Conservation (phyloP, 1,284 basidiomycete genomes). For the Ceratobasidium sp. region DNA sequence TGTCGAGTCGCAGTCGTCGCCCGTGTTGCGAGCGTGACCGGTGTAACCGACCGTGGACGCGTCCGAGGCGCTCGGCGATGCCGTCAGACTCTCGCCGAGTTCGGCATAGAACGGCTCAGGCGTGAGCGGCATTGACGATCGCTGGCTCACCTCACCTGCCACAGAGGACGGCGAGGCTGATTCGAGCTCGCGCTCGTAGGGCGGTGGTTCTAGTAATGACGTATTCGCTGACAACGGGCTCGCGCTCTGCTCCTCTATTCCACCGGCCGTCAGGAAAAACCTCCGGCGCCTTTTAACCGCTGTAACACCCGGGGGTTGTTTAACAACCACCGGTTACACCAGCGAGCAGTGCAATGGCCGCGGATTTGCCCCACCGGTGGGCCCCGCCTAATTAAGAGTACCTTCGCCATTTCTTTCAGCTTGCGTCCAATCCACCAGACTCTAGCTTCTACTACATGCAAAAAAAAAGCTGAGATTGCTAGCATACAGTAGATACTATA, state of each 20-base stretch:
- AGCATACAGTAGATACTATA: too few species aligned
- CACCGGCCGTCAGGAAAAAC: not conserved
- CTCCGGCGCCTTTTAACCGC: too few species aligned
- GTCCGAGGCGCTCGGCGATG: slow-evolving; percentile 40
- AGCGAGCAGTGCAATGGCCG: too few species aligned
- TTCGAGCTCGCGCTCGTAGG: slow-evolving; percentile 23
- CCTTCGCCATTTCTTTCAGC: too few species aligned
- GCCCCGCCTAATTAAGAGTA: too few species aligned
- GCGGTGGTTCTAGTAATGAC: slow-evolving; percentile 3
- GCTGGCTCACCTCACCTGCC: slow-evolving; percentile 36
- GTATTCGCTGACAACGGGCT: slow-evolving; percentile 28
- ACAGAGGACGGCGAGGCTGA: slow-evolving; percentile 36
- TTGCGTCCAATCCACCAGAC: too few species aligned
- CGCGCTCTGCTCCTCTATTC: slow-evolving; percentile 26
- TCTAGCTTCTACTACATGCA: too few species aligned
- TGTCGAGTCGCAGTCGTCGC: slow-evolving; percentile 28
- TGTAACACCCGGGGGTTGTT: too few species aligned
- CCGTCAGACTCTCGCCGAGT: slow-evolving; percentile 24
- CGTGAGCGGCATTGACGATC: slow-evolving; percentile 26
- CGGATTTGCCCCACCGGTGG: too few species aligned
- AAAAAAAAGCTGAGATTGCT: too few species aligned
- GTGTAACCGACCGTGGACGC: slow-evolving; percentile 37
- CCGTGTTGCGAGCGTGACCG: slow-evolving; percentile 20
- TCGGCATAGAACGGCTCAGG: slow-evolving; percentile 26
- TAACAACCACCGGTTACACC: too few species aligned